Base-by-base conservation (phyloP, 306 rosid species). In the Bauhinia variegata region DNA sequence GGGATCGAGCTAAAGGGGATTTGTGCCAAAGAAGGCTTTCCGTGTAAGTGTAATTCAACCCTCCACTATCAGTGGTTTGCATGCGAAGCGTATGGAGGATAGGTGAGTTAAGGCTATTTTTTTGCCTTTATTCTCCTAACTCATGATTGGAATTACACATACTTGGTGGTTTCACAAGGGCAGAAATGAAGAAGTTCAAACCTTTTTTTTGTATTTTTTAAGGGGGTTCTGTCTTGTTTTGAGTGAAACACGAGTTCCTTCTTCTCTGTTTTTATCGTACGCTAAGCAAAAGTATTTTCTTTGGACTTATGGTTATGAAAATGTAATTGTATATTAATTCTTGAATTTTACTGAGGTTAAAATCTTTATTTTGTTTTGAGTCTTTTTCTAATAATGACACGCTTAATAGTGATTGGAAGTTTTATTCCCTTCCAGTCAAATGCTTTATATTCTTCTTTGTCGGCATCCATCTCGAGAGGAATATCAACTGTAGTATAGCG, bases 51-150 rank as follows among this genome's bases (percentile, higher is more conserved):
- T 61, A 48, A 68, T 80, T 68, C 49, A 57, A 70, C 57, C 78
- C 41, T 68, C 86, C 97, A 93, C 97, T 86, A 38, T 88, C 78
- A 71, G 73, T 62, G 97, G 97, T 43, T 81, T 67, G 72, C 75
- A 74, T 54, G 60, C 71, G 80, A 79, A 63, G 82, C 70, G 17
- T 44, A 42, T 34, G 49, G 66, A 51, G 17, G 36, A 59, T 64
- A 58, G 88, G 82, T 59, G 70, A 75, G 78, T 59, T 65, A 43
- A n/a, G 43, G 51, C 68, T 75, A 57, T 60, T 8, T 56, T 63
- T 72, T 42, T 43, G 44, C 57, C 44, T 83, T 82, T 78, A 74
- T 83, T 81, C 75, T 70, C 76, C 60, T 16, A 31, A 43, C 32
- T 49, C 19, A 38, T 17, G 13, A 19, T 46, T 73, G 66, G 51